These are phyloP conservation scores for Aspergillus piperis DNA, from an alignment of 2,329 filamentous ascomycete species.

Conservation along the genomic window DNA sequence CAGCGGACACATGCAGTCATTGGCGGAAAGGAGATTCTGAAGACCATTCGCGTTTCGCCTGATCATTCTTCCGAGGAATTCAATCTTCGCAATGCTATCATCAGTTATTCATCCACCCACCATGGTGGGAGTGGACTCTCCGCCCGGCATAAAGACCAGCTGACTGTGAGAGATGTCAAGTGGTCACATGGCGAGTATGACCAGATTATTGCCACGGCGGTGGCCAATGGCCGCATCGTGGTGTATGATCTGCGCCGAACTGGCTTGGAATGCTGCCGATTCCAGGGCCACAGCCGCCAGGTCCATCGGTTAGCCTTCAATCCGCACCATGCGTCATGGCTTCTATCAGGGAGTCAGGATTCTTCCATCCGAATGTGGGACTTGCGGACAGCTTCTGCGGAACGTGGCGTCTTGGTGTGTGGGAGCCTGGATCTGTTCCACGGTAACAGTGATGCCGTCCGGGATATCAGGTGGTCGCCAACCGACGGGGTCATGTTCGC, in stretches of 20 bases:
- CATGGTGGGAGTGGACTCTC: slow-evolving; percentile 47
- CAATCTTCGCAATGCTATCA: slow-evolving; percentile 63
- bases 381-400: slow-evolving; percentile 54
- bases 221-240: slow-evolving; percentile 65
- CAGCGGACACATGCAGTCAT: slow-evolving; percentile 64
- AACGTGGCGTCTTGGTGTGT: slow-evolving; percentile 53
- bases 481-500: slow-evolving; percentile 64
- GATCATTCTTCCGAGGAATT: slow-evolving; percentile 62
- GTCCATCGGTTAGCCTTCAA: slow-evolving; percentile 68
- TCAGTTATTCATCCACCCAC: slow-evolving; percentile 57
- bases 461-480: slow-evolving; percentile 67
- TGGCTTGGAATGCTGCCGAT: slow-evolving; percentile 61
- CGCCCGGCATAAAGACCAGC: slow-evolving; percentile 57
- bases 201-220: slow-evolving; percentile 64
- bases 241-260: slow-evolving; percentile 65
- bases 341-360: slow-evolving; percentile 67
- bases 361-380: slow-evolving; percentile 66
- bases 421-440: slow-evolving; percentile 58
- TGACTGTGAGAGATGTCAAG: slow-evolving; percentile 66
- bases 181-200: slow-evolving; percentile 66
- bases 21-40: slow-evolving; percentile 66
- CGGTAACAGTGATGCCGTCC: slow-evolving; percentile 61
- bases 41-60: slow-evolving; percentile 62
- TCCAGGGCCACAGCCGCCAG: slow-evolving; percentile 66
- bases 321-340: slow-evolving; percentile 59